Evolutionary conservation across 106 monocot species (phyloP).

Genomic region (Allium sativum): DNA sequence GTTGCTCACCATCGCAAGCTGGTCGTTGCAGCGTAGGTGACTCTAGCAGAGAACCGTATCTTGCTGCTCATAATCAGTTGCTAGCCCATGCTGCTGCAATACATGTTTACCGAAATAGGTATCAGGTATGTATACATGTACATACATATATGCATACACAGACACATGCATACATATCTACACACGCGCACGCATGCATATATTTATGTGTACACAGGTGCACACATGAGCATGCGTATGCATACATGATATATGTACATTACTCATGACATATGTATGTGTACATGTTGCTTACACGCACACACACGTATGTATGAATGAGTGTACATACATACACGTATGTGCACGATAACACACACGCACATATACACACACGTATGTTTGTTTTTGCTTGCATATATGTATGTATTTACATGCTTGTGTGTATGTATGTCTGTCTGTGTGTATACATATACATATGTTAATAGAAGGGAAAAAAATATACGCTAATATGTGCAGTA

Average conservation of each 20-base stretch:
- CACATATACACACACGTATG: no score
- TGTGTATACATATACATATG: no score
- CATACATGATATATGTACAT: neutral
- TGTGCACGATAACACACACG: no score
- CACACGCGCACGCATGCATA: no score
- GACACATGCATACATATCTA: neutral
- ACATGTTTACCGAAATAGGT: slow-evolving; percentile 18
- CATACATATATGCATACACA: neutral
- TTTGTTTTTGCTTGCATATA: no score
- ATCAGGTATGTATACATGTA: slow-evolving; percentile 9
- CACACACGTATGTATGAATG: neutral
- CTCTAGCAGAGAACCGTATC: slow-evolving; percentile 39
- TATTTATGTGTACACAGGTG: no score
- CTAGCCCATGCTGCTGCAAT: slow-evolving; percentile 36
- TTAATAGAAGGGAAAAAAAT: neutral
- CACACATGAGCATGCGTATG: neutral
- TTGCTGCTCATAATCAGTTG: slow-evolving; percentile 29
- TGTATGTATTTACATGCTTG: no score
- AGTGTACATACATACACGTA: no score
- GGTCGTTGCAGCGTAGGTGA: slow-evolving; percentile 13
- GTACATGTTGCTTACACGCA: no score
- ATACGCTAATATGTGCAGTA: neutral
- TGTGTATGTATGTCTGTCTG: no score
- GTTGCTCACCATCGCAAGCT: slow-evolving; percentile 2
- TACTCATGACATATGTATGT: no score